A percentile compares a stretch with the other conserved stretches of the same genome.
Conservation (phyloP, 306 rosid genomes). For the Trifolium pratense region DNA sequence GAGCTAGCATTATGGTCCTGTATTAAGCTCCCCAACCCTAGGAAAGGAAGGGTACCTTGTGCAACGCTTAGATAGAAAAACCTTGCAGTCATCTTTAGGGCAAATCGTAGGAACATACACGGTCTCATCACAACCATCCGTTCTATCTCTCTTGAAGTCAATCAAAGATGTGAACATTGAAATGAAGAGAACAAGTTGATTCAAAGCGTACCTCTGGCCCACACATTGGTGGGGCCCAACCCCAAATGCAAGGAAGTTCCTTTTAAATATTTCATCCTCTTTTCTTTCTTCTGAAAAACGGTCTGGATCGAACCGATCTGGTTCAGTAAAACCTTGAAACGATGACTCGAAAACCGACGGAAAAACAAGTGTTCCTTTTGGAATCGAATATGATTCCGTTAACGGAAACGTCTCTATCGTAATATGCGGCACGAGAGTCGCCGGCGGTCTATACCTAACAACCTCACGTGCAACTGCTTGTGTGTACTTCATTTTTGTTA, state of each 20-base stretch:
- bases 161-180: slow-evolving; percentile 75
- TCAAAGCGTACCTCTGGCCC: slow-evolving; percentile 88
- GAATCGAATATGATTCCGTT: slow-evolving; percentile 64
- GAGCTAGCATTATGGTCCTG: slow-evolving; percentile 31
- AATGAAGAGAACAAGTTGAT: slow-evolving; percentile 80
- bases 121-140: slow-evolving; percentile 91
- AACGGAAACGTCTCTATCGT: slow-evolving; percentile 65
- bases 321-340: slow-evolving; percentile 76
- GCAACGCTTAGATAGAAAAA: slow-evolving; percentile 58
- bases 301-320: slow-evolving; percentile 86
- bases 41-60: slow-evolving; percentile 54
- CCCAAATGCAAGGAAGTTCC: slow-evolving; percentile 80
- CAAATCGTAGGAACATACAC: slow-evolving; percentile 74
- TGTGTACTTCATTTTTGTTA: slow-evolving; percentile 72
- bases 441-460: slow-evolving; percentile 74
- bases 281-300: slow-evolving; percentile 74
- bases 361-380: slow-evolving; percentile 82
- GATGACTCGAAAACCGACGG: slow-evolving; percentile 83
- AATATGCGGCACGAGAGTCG: slow-evolving; percentile 80
- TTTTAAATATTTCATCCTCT: slow-evolving; percentile 69
- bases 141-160: slow-evolving; percentile 74
- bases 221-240: slow-evolving; percentile 96
- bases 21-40: not conserved
- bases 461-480: slow-evolving; percentile 96
- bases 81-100: slow-evolving; percentile 88